Evolutionary conservation across 345 rosid genomes (phyloP).

Genomic region (Cardamine chenopodiifolia): DNA sequence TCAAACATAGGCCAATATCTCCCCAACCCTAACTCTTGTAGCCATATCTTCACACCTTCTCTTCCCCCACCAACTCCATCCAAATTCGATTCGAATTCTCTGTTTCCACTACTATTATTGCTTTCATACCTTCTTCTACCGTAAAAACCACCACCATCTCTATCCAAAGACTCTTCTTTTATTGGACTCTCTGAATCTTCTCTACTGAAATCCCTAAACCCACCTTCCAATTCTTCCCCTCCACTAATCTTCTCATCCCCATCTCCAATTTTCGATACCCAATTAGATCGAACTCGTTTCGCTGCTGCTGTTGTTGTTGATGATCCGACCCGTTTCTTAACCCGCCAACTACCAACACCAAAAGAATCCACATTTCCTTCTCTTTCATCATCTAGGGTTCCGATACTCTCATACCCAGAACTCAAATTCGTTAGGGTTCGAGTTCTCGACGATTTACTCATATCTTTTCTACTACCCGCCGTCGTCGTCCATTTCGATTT

Average conservation of each 20-base stretch:
- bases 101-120: conserved; percentile 34
- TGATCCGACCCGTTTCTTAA: conserved; percentile 46
- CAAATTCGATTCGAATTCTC: conserved; percentile 33
- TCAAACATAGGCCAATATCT: conserved; percentile 77
- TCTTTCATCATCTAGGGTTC: conserved; percentile 56
- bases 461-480: conserved; percentile 29
- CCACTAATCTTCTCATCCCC: conserved; percentile 55
- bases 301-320: conserved; percentile 17
- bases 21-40: conserved; percentile 63
- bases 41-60: conserved; percentile 37
- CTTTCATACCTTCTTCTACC: conserved; percentile 30
- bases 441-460: conserved; percentile 54
- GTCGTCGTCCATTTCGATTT: conserved; percentile 42
- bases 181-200: conserved; percentile 70
- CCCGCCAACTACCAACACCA: conserved; percentile 79
- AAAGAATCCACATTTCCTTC: conserved; percentile 51
- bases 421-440: conserved; percentile 64
- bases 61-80: conserved; percentile 41
- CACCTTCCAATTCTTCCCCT: conserved; percentile 60
- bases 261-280: conserved; percentile 45
- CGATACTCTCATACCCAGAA: conserved; percentile 47
- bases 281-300: conserved; percentile 61
- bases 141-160: conserved; percentile 34
- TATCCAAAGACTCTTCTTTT: conserved; percentile 59
- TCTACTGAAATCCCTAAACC: conserved; percentile 55